A percentile compares a stretch with the other conserved stretches of the same genome.
Conservation (phyloP, 169 alveolate genomes). For the Plasmodium gonderi region DNA sequence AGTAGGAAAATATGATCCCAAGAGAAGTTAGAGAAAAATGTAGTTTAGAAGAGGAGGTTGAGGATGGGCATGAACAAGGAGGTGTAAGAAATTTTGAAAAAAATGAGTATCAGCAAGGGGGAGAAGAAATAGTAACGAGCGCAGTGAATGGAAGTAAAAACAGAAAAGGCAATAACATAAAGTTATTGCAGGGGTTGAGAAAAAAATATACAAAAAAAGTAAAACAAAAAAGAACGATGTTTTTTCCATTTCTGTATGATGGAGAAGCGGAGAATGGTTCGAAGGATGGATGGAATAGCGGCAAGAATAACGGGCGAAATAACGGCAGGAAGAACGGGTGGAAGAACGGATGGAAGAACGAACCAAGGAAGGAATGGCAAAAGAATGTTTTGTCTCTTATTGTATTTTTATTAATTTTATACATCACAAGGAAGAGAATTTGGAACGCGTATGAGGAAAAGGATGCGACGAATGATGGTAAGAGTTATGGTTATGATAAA, state of each 20-base stretch:
- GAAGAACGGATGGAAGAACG: too few species aligned
- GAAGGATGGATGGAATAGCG: too few species aligned
- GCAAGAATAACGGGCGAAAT: too few species aligned
- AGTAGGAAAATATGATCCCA: conserved; percentile 12
- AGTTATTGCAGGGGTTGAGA: background rate
- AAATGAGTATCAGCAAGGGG: background rate
- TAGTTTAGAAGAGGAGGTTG: background rate
- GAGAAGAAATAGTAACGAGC: background rate
- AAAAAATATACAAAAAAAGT: background rate
- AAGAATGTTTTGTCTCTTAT: background rate
- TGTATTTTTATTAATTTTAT: background rate
- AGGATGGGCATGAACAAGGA: background rate
- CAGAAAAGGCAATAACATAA: background rate
- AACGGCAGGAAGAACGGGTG: too few species aligned
- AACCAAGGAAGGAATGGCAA: background rate
- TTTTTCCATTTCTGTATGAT: background rate
- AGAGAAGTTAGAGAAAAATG: background rate
- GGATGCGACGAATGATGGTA: background rate
- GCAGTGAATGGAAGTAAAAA: background rate
- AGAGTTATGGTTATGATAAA: background rate
- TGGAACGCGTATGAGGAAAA: background rate
- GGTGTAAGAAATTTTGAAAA: background rate
- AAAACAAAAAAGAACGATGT: background rate
- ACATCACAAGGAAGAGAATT: background rate
- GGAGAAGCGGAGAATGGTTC: background rate